Percentiles rank a stretch among this genome's conserved stretches.
phyloP scores from a whole-genome alignment of 2,329 filamentous ascomycete species.

The Colletotrichum tropicicola region DNA sequence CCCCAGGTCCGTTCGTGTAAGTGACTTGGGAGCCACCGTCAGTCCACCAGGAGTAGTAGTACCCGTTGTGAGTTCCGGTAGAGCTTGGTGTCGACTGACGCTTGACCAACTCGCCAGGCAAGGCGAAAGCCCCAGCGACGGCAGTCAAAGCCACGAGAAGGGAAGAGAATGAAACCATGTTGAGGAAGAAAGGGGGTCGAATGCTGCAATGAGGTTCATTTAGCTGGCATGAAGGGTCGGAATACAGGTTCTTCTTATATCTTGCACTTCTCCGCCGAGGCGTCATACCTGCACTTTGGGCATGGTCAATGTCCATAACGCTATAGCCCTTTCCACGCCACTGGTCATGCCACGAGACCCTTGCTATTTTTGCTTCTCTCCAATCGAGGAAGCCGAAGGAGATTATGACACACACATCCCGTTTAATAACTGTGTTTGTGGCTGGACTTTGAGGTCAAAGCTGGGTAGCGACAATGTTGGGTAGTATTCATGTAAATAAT shows the following conservation, averaged over 20 bases:
- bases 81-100: slow-evolving; percentile 43
- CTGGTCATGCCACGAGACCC: too few species aligned
- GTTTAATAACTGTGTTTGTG: not conserved
- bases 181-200: not conserved
- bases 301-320: too few species aligned
- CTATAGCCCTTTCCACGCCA: too few species aligned
- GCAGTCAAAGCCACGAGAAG: not conserved
- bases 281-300: too few species aligned
- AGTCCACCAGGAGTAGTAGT: slow-evolving; percentile 60
- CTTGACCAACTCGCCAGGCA: slow-evolving; percentile 10
- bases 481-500: too few species aligned
- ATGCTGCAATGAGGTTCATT: too few species aligned
- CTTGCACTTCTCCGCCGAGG: too few species aligned
- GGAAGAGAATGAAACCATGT: slow-evolving; percentile 14
- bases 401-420: not conserved
- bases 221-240: not conserved
- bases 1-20: slow-evolving; percentile 51
- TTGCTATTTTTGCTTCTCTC: too few species aligned
- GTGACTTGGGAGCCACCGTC: slow-evolving; percentile 52
- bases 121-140: not conserved
- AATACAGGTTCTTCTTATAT: not conserved
- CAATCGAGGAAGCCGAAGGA: not conserved
- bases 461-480: slow-evolving; percentile 2
- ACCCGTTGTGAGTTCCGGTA: slow-evolving; percentile 48
- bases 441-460: too few species aligned